Evolutionary conservation across 2,329 filamentous ascomycete species (phyloP), one percentile per base, ranked within the genome.

Genomic region (Coniochaeta sp.): DNA sequence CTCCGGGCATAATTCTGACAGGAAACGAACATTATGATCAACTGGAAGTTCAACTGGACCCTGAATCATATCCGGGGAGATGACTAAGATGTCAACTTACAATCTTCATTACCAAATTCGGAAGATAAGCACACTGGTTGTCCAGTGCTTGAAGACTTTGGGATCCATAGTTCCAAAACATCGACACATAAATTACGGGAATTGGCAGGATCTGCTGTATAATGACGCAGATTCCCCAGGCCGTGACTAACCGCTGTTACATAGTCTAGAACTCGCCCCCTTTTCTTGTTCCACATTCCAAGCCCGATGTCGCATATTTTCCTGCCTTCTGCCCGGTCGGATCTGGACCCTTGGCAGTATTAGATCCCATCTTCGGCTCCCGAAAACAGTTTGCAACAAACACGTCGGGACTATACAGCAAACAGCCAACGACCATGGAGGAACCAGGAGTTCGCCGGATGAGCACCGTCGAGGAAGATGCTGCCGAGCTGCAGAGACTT

Each of bases 401-500:
- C 14, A 26, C 22, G 3, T 22, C 26, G 44, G 7, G 19, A 16
- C 19, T 16, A 26, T 14, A 50, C 22, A 4, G 44, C 14, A 16
- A 9, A 9, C n/a, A 50, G 44, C 22, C 22, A 22, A 52, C 47
- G 14, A n/a, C 47, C 26, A 52, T 52, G 47, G 47, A 52, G 47
- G 22, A 52, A 30, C 47, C 47, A 26, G 14, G 2, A 52, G 47
- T n/a, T 3, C 47, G 47, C 19, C 47, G 47, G 47, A 28, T 52
- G 22, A 52, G 47, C 17, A 52, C 26, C 22, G 47, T 30, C 26
- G 47, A 52, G 17, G 65, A 65, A 16, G 75, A 78, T 63, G 73
- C 73, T 2, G 73, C 69, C 6, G 72, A 70, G n/a, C 71, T 81
- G 17, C 74, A 75, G 61, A 70, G 74, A 16, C 69, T 81, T 47